Conservation (phyloP, 1,139 yeast species). For the Kodamaea alishanica region DNA sequence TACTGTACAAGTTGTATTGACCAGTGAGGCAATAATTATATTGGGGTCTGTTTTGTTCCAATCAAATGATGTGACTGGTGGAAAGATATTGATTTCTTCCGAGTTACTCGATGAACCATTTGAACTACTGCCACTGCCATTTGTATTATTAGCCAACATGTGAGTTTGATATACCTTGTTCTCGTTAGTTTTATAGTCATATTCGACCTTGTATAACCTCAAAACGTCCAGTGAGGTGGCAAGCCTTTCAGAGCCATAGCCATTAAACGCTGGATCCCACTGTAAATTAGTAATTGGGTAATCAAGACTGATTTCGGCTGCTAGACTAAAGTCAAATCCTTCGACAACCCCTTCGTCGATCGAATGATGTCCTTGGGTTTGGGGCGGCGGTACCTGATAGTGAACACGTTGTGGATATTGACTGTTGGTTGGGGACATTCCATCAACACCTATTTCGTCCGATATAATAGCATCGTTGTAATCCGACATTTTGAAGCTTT, state of each 20-base stretch:
- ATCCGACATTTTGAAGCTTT: slow-evolving; percentile 26
- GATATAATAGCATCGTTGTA: slow-evolving; percentile 8
- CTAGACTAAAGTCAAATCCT: slow-evolving; percentile 46
- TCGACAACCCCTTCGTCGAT: slow-evolving; percentile 18
- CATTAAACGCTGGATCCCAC: slow-evolving; percentile 60
- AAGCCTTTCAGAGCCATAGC: slow-evolving; percentile 31
- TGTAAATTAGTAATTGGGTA: slow-evolving; percentile 67
- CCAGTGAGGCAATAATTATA: slow-evolving; percentile 76
- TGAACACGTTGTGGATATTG: slow-evolving; percentile 1
- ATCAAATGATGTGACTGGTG: slow-evolving; percentile 90
- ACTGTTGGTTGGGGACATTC: slow-evolving; percentile 9
- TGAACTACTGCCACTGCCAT: slow-evolving; percentile 10
- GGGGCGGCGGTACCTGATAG: slow-evolving; percentile 3
- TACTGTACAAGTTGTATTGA: slow-evolving; percentile 94
- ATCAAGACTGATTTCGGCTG: slow-evolving; percentile 53
- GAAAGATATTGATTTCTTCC: slow-evolving; percentile 49
- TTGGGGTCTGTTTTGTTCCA: slow-evolving; percentile 79
- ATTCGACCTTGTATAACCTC: slow-evolving; percentile 54
- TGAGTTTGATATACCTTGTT: slow-evolving; percentile 39
- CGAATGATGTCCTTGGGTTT: slow-evolving; percentile 1
- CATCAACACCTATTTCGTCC: slow-evolving; percentile 11
- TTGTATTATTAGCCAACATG: slow-evolving; percentile 39
- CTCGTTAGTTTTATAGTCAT: slow-evolving; percentile 29
- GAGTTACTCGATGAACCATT: slow-evolving; percentile 1
- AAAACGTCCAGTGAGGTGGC: slow-evolving; percentile 73